Conservation (phyloP, 176 grass and related monocot genomes). For the barley (Hordeum vulgare) region MorexV3_pseudomolecules_assembly NC_058522.1:532673589-532674088, state of each 20-base stretch:
- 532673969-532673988: background rate
- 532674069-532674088: too few species aligned
- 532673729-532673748: background rate
- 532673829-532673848: slow-evolving; percentile 29
- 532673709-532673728: background rate
- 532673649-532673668: background rate
- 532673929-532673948: background rate
- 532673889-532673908: background rate
- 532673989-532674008: too few species aligned
- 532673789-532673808: slow-evolving; percentile 25
- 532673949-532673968: background rate
- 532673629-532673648: background rate
- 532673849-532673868: slow-evolving; percentile 18
- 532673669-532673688: background rate
- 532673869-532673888: slow-evolving; percentile 29
- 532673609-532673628: slow-evolving; percentile 18
- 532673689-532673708: background rate
- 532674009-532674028: too few species aligned
- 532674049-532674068: too few species aligned
- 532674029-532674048: too few species aligned
- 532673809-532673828: slow-evolving; percentile 23
- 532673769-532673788: slow-evolving; percentile 32
- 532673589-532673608: slow-evolving; percentile 35
- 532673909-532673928: background rate
- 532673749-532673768: slow-evolving; percentile 26